Conservation (phyloP, 75 land plant genomes). For the Sequoia sempervirens region DNA sequence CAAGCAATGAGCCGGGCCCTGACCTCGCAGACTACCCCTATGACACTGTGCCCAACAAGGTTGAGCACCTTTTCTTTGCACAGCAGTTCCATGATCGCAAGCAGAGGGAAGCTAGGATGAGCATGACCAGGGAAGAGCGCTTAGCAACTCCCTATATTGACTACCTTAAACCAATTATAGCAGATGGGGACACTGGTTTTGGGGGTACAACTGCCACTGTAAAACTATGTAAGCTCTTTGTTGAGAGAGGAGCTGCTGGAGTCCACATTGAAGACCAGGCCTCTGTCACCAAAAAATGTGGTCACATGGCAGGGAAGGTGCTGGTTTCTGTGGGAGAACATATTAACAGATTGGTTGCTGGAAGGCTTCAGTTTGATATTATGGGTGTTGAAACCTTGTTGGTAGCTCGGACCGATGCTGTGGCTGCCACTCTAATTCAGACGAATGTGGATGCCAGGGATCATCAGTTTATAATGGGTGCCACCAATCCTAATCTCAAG, state of each 20-base stretch:
- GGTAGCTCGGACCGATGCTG: slow-evolving; percentile 88
- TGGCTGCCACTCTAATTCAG: slow-evolving; percentile 71
- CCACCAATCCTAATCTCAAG: slow-evolving; percentile 57
- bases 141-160: slow-evolving; percentile 69
- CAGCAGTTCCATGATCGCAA: slow-evolving; percentile 89
- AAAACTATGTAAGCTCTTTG: slow-evolving; percentile 89
- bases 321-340: slow-evolving; percentile 74
- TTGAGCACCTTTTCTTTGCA: slow-evolving; percentile 88
- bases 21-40: slow-evolving; percentile 95
- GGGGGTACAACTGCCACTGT: slow-evolving; percentile 92
- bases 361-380: slow-evolving; percentile 79
- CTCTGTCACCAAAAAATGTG: slow-evolving; percentile 69
- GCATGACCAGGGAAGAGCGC: slow-evolving; percentile 54
- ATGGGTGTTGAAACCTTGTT: slow-evolving; percentile 86
- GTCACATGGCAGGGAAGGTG: slow-evolving; percentile 97
- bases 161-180: slow-evolving; percentile 77
- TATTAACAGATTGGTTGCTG: slow-evolving; percentile 79
- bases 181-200: slow-evolving; percentile 91
- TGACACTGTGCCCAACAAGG: slow-evolving; percentile 95
- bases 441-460: slow-evolving; percentile 76
- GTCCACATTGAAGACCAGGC: slow-evolving; percentile 81
- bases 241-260: slow-evolving; percentile 91
- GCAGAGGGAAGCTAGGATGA: slow-evolving; percentile 75
- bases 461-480: slow-evolving; percentile 85
- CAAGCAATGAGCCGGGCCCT: slow-evolving; percentile 90